Percentiles rank a stretch among this genome's conserved stretches.
phyloP scores from a whole-genome alignment of 352 stramenopile species.

The Globisporangium middletonii region DNA sequence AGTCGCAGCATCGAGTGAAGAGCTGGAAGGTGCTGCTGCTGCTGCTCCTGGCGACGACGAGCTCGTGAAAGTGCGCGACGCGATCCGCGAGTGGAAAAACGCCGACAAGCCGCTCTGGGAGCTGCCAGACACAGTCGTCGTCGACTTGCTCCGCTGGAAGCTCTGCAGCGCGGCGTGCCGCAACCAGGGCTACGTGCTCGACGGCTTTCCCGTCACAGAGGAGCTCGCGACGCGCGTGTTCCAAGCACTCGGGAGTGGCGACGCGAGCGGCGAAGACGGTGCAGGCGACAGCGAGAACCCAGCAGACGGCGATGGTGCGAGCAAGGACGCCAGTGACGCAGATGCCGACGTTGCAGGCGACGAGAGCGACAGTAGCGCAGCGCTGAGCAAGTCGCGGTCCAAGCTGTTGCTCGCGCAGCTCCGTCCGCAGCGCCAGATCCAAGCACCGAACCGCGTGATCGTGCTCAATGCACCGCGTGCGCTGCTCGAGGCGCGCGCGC shows the following conservation, averaged over 20 bases:
- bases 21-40: not conserved
- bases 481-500: slow-evolving; percentile 51
- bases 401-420: slow-evolving; percentile 37
- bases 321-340: slow-evolving; percentile 14
- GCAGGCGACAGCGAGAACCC: slow-evolving; percentile 11
- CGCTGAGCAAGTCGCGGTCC: slow-evolving; percentile 26
- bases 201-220: slow-evolving; percentile 47
- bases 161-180: slow-evolving; percentile 43
- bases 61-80: slow-evolving; percentile 33
- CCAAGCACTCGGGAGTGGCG: slow-evolving; percentile 11
- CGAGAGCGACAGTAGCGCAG: slow-evolving; percentile 8
- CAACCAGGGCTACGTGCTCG: slow-evolving; percentile 83
- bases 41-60: slow-evolving; percentile 16
- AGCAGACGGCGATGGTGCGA: slow-evolving; percentile 9
- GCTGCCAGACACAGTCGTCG: slow-evolving; percentile 29
- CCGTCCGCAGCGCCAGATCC: slow-evolving; percentile 28
- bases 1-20: slow-evolving; percentile 10
- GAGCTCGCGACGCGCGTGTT: slow-evolving; percentile 50
- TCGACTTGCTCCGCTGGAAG: slow-evolving; percentile 65
- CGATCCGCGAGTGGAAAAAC: slow-evolving; percentile 26
- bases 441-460: slow-evolving; percentile 66
- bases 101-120: slow-evolving; percentile 16
- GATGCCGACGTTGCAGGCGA: slow-evolving; percentile 13
- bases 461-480: slow-evolving; percentile 40
- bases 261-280: slow-evolving; percentile 9